Percentiles rank a stretch among this genome's conserved stretches.
Conservation (phyloP, 495 filamentous ascomycete genomes). For the Trichocladium antarcticum region DNA sequence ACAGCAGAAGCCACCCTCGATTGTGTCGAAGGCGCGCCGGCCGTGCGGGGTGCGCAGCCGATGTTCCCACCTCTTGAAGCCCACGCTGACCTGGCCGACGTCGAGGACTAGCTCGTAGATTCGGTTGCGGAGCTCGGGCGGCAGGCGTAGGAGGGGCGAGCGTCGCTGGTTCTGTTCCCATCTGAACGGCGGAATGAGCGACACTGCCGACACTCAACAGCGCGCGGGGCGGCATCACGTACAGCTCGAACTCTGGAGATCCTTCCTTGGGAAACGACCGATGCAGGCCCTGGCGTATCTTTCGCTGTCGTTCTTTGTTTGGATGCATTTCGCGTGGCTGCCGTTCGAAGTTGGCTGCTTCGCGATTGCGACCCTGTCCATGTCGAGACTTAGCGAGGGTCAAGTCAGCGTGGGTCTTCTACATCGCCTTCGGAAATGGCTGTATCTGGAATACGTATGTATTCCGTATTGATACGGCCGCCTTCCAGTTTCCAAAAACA, state of each 20-base stretch:
- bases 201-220: neutral
- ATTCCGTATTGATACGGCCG: no score
- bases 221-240: slow-evolving; percentile 1
- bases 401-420: no score
- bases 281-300: slow-evolving; percentile 15
- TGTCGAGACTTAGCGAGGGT: no score
- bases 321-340: slow-evolving; percentile 6
- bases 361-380: no score
- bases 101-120: slow-evolving; percentile 28
- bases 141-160: slow-evolving; percentile 31
- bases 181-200: neutral
- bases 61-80: slow-evolving; percentile 17
- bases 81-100: slow-evolving; percentile 27
- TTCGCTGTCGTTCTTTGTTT: slow-evolving; percentile 20
- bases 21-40: slow-evolving; percentile 6
- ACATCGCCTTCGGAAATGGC: no score
- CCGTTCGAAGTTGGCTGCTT: neutral
- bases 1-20: slow-evolving; percentile 20
- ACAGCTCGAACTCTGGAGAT: slow-evolving; percentile 17
- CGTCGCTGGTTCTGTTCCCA: slow-evolving; percentile 14
- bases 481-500: no score
- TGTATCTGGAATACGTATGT: no score
- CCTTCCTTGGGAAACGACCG: slow-evolving; percentile 9
- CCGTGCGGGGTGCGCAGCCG: slow-evolving; percentile 1
- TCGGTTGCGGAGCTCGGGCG: slow-evolving; percentile 31